Conservation (phyloP, 345 rosid genomes). For the Eucalyptus polyanthemos region DNA sequence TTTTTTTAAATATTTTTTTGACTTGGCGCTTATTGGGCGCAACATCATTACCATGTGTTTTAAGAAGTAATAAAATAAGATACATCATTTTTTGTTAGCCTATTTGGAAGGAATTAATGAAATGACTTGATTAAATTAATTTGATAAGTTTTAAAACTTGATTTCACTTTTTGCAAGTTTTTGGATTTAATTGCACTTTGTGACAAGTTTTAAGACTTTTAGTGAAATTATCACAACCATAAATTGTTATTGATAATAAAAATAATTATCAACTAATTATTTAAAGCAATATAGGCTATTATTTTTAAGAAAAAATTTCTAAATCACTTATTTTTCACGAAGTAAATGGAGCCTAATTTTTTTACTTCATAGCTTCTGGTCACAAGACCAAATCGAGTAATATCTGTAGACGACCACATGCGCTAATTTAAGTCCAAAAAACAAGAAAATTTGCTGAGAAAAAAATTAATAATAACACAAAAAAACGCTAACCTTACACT, state of each 20-base stretch:
- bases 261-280: neutral
- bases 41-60: too few relatives aligned
- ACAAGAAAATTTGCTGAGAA: neutral
- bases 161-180: too few relatives aligned
- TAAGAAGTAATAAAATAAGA: too few relatives aligned
- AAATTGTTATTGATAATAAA: too few relatives aligned
- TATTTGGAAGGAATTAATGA: too few relatives aligned
- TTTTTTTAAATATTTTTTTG: too few relatives aligned
- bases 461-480: neutral
- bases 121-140: too few relatives aligned
- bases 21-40: fast-evolving
- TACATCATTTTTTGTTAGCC: fast-evolving
- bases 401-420: neutral
- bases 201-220: too few relatives aligned
- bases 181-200: too few relatives aligned
- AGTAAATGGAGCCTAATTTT: neutral
- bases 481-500: neutral
- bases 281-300: fast-evolving
- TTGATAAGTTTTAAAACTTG: too few relatives aligned
- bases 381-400: neutral
- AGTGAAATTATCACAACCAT: too few relatives aligned
- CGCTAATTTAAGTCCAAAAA: neutral
- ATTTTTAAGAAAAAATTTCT: too few relatives aligned
- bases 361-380: neutral
- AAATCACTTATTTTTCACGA: neutral